Conservation (phyloP, 306 rosid genomes). For the Gastrolobium bilobum region DNA sequence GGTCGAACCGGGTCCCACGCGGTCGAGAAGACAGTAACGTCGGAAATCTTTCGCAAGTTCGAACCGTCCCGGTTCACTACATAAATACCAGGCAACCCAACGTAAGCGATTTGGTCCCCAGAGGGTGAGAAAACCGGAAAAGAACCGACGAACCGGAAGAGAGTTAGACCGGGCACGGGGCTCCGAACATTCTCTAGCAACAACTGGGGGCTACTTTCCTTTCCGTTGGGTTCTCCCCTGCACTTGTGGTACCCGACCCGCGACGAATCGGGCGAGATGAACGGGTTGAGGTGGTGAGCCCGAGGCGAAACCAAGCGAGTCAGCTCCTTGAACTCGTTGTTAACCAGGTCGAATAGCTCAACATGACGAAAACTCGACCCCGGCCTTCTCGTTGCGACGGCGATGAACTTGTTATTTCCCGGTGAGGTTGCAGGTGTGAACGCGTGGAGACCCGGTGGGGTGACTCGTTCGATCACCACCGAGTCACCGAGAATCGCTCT, state of each 20-base stretch:
- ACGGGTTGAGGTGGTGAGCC: constrained; percentile 86
- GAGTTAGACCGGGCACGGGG: constrained; percentile 62
- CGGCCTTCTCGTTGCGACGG: constrained; percentile 83
- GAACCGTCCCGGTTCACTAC: constrained; percentile 81
- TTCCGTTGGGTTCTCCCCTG: constrained; percentile 59
- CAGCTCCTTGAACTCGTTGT: constrained; percentile 70
- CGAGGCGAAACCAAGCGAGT: constrained; percentile 71
- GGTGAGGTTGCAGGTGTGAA: constrained; percentile 91
- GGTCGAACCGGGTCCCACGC: constrained; percentile 79
- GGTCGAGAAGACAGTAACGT: constrained; percentile 66
- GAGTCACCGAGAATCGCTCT: constrained; percentile 62
- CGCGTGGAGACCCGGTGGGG: constrained; percentile 85
- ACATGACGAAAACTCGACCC: constrained; percentile 74
- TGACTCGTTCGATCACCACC: constrained; percentile 71
- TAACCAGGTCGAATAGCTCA: constrained; percentile 66
- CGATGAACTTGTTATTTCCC: constrained; percentile 74
- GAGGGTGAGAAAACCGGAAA: constrained; percentile 82
- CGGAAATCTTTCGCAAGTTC: constrained; percentile 59
- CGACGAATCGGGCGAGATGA: constrained; percentile 70
- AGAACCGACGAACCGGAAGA: constrained; percentile 73
- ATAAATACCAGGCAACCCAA: constrained; percentile 67
- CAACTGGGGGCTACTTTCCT: constrained; percentile 41
- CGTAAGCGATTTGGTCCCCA: constrained; percentile 72
- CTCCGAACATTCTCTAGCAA: constrained; percentile 69
- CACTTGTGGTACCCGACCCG: constrained; percentile 90